Base-by-base conservation (phyloP, 257 asterid species). In the Solanum virginianum region DNA sequence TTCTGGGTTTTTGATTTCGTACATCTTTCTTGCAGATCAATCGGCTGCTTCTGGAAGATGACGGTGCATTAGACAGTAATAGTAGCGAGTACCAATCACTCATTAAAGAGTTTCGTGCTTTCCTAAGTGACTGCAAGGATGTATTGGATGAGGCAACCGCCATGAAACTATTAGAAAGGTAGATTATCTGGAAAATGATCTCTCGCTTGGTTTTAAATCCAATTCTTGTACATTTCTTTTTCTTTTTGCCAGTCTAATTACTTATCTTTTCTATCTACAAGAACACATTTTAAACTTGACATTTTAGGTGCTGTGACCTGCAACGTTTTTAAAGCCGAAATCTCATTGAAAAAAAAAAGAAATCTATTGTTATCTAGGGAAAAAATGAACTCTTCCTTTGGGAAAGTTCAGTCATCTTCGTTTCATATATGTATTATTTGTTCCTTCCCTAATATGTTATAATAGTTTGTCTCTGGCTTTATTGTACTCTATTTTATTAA, bases 141-240 rank as follows among this genome's bases (percentile, higher is more conserved):
- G 99, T 94, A 55, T 88, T 96, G 90, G 99, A 95, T 87, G 98
- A 96, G 90, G 98, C 97, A 85, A 96, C 98, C 26, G 95, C 98
- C 63, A 89, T 96, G 98, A 95, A 94, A 84, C 95, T 95, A 88
- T 92, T 96, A 43, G 97, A 94, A 91, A 94, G 99, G 98, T 95
- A 84, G 86, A 85, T 85, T 59, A 57, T 82, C 56, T 87, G 89
- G 81, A 75, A 59, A 59, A 63, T 85, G 60, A 77, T 85, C 29
- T 71, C 75, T 80, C 22, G 75, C 39, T 66, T 84, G 41, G 66
- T 53, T 54, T 24, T 56, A 57, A 36, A 22, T 62, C 10, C 24
- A 20, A 5, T 29, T 86, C 74, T 15, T 53, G 53, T 56, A 22
- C 26, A 49, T 49, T 75, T 72, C 10, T 68, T 11, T 6, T 0